A percentile compares a stretch with the other conserved stretches of the same genome.
These are phyloP conservation scores for Xylaria sp. DNA, from an alignment of 2,329 filamentous ascomycete genomes.

Conservation along the genomic window DNA sequence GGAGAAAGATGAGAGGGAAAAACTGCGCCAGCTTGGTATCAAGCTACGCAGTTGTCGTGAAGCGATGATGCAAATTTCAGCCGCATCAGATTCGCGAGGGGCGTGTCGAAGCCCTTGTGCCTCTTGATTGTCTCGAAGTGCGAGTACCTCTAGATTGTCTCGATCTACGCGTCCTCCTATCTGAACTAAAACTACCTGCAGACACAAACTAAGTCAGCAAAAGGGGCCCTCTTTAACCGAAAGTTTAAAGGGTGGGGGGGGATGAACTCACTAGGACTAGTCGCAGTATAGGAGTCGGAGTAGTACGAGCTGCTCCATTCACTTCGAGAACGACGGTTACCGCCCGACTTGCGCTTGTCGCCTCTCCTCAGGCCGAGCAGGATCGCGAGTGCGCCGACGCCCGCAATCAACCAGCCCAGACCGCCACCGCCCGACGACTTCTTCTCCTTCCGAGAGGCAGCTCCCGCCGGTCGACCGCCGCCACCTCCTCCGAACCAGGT, in stretches of 20 bases:
- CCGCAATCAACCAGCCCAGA: slow-evolving; percentile 64
- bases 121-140: slow-evolving; percentile 46
- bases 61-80: background rate
- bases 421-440: slow-evolving; percentile 62
- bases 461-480: slow-evolving; percentile 55
- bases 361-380: slow-evolving; percentile 65
- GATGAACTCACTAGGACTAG: slow-evolving; percentile 63
- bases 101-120: slow-evolving; percentile 44
- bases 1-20: background rate
- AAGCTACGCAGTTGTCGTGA: background rate
- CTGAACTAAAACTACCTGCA: slow-evolving; percentile 60
- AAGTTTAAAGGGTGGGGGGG: slow-evolving; percentile 38
- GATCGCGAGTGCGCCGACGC: slow-evolving; percentile 62
- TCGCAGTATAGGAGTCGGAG: slow-evolving; percentile 64
- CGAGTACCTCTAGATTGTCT: slow-evolving; percentile 44
- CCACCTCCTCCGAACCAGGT: slow-evolving; percentile 68
- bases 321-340: slow-evolving; percentile 56
- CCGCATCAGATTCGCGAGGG: slow-evolving; percentile 30
- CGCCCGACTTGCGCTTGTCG: slow-evolving; percentile 57
- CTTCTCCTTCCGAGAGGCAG: slow-evolving; percentile 59
- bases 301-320: slow-evolving; percentile 63
- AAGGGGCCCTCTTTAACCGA: slow-evolving; percentile 32
- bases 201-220: slow-evolving; percentile 44
- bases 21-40: slow-evolving; percentile 9
- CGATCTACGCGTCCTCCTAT: slow-evolving; percentile 55